phyloP scores from a whole-genome alignment of 1,284 basidiomycete species.

The Golubevia sp. region DNA sequence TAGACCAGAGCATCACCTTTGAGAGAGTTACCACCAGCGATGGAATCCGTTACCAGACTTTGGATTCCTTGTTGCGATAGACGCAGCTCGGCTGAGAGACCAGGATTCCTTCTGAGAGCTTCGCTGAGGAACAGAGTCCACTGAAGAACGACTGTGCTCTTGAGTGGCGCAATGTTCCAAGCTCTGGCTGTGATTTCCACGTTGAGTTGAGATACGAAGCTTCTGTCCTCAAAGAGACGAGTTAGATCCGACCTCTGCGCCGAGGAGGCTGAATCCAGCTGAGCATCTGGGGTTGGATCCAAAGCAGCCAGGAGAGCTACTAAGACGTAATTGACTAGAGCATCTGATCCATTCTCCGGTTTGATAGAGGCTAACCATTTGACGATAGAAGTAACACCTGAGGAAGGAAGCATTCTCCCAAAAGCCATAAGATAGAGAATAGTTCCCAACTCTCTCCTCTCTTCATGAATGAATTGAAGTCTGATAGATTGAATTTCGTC shows the following conservation, averaged over 20 bases:
- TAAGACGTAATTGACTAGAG: slow-evolving; percentile 75
- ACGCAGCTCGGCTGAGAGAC: slow-evolving; percentile 38
- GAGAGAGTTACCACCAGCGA: slow-evolving; percentile 4
- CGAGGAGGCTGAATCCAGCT: slow-evolving; percentile 14
- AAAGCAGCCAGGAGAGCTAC: slow-evolving; percentile 72
- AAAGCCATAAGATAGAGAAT: slow-evolving; percentile 50
- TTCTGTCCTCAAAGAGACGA: slow-evolving; percentile 41
- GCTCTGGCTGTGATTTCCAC: slow-evolving; percentile 39
- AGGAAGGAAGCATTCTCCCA: slow-evolving; percentile 31
- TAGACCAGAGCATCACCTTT: slow-evolving; percentile 47
- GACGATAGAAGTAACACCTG: slow-evolving; percentile 25
- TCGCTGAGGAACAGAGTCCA: slow-evolving; percentile 73
- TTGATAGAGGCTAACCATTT: slow-evolving; percentile 15
- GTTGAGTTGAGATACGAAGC: slow-evolving; percentile 53
- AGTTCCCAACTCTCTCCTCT: slow-evolving; percentile 45
- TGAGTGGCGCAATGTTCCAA: slow-evolving; percentile 77
- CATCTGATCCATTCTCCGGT: slow-evolving; percentile 61
- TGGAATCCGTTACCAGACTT: slow-evolving; percentile 13
- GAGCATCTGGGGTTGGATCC: slow-evolving; percentile 68
- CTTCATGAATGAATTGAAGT: slow-evolving; percentile 41
- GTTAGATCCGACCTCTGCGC: slow-evolving; percentile 28
- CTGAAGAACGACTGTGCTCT: slow-evolving; percentile 76
- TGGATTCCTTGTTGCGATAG: slow-evolving; percentile 34
- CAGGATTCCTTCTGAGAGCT: slow-evolving; percentile 33
- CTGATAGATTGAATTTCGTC: slow-evolving; percentile 53